phyloP scores from a whole-genome alignment of 768 basidiomycete genomes.

The Clavulina sp. region DNA sequence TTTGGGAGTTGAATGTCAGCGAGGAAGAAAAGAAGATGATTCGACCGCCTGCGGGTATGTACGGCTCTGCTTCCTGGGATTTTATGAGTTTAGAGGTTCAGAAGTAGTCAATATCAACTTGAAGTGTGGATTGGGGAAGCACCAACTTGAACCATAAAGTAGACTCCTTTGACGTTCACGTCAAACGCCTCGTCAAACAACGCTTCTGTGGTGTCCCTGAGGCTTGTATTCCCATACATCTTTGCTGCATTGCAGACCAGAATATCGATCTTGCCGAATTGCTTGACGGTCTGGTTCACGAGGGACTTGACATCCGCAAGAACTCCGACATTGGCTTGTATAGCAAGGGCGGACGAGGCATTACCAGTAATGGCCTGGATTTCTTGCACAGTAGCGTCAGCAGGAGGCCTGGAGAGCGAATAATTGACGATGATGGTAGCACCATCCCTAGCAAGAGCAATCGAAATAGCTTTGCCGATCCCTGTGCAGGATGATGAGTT shows the following conservation, averaged over 20 bases:
- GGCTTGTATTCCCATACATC: constrained; percentile 32
- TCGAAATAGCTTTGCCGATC: too few relatives aligned
- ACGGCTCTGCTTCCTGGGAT: too few relatives aligned
- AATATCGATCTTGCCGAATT: constrained; percentile 38
- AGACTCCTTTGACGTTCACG: constrained; percentile 40
- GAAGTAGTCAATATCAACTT: too few relatives aligned
- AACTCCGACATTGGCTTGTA: constrained; percentile 35
- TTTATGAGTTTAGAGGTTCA: too few relatives aligned
- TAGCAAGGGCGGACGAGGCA: too few relatives aligned
- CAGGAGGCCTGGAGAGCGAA: too few relatives aligned
- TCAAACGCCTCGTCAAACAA: constrained; percentile 34
- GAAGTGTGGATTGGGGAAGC: too few relatives aligned
- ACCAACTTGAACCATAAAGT: constrained; percentile 35
- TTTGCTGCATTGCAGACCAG: constrained; percentile 40
- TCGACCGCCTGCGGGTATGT: constrained; percentile 36
- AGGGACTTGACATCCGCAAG: constrained; percentile 30
- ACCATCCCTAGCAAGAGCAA: too few relatives aligned
- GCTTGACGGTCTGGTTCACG: constrained; percentile 30
- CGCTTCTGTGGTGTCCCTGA: constrained; percentile 33
- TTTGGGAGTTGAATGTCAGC: constrained; percentile 26
- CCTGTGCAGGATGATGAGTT: too few relatives aligned
- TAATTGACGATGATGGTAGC: too few relatives aligned
- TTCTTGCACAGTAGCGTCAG: too few relatives aligned
- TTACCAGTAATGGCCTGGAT: too few relatives aligned
- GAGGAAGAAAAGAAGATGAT: constrained; percentile 42